phyloP scores from a whole-genome alignment of 228 moss, liverwort and hornwort genomes.

The Sphagnum fallax region DNA sequence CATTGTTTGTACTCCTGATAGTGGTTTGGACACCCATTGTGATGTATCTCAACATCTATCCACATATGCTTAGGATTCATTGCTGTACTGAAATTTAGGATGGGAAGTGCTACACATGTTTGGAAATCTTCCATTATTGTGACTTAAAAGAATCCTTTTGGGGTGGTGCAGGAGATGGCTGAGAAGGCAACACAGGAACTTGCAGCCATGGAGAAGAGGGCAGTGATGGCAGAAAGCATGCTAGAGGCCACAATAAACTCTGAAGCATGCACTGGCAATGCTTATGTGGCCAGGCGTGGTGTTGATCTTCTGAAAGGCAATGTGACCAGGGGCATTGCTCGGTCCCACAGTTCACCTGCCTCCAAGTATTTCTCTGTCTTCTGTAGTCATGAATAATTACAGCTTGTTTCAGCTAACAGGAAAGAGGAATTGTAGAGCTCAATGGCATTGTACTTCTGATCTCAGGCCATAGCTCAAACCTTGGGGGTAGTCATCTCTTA shows the following conservation, averaged over 20 bases:
- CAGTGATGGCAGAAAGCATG: conserved; percentile 83
- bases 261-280: conserved; percentile 45
- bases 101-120: too few species aligned
- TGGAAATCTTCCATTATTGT: background rate
- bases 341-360: conserved; percentile 26
- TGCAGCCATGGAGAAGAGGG: conserved; percentile 78
- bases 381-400: conserved; percentile 10
- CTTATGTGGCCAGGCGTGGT: conserved; percentile 21
- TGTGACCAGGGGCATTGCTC: conserved; percentile 15
- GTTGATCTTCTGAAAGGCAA: conserved; percentile 19
- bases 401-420: conserved; percentile 12
- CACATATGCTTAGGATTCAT: conserved; percentile 12
- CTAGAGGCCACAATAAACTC: conserved; percentile 78
- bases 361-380: conserved; percentile 17
- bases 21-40: too few species aligned
- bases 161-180: conserved; percentile 41
- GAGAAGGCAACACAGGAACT: conserved; percentile 48
- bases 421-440: background rate
- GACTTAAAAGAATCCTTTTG: background rate
- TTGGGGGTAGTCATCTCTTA: background rate
- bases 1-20: too few species aligned
- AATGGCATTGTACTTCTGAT: background rate
- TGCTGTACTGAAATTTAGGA: background rate
- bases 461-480: background rate
- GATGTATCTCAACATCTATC: too few species aligned